Evolutionary conservation across 331 rosid species (phyloP).

Genomic region (Malus hybrid): DNA sequence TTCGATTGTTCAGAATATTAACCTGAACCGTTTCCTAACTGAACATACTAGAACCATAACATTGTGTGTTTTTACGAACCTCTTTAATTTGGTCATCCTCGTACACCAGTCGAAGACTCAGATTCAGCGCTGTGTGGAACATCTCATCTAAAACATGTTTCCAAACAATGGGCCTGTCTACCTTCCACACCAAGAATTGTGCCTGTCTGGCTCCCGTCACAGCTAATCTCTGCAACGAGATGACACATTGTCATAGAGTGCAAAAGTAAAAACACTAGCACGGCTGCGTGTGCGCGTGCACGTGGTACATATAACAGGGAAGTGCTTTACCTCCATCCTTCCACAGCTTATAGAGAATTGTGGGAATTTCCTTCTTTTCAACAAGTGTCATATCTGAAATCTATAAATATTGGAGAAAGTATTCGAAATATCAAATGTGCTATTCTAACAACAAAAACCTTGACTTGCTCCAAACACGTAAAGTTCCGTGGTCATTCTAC

Average conservation of each 20-base stretch:
- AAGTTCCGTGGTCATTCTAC: not conserved
- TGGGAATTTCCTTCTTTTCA: slow-evolving; percentile 75
- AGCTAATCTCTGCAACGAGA: slow-evolving; percentile 54
- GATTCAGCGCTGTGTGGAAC: slow-evolving; percentile 82
- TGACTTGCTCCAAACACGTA: not conserved
- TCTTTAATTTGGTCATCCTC: slow-evolving; percentile 62
- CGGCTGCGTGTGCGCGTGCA: not conserved
- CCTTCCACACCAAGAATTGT: slow-evolving; percentile 61
- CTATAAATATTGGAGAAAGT: slow-evolving; percentile 23
- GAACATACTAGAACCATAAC: not conserved
- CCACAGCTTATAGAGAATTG: slow-evolving; percentile 60
- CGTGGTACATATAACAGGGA: not conserved
- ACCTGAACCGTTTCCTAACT: not conserved
- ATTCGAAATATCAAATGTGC: not conserved
- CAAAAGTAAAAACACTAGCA: not conserved
- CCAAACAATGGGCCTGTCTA: slow-evolving; percentile 52
- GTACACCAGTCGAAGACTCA: slow-evolving; percentile 45
- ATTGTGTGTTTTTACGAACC: slow-evolving; percentile 33
- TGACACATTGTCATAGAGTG: not conserved
- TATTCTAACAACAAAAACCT: not conserved
- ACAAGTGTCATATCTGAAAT: slow-evolving; percentile 68
- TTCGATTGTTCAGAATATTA: not conserved
- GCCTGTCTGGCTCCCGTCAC: slow-evolving; percentile 23
- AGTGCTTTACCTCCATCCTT: slow-evolving; percentile 76
- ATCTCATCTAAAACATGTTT: slow-evolving; percentile 76